A percentile compares a stretch with the other conserved stretches of the same genome.
Evolutionary conservation across 257 asterid genomes (phyloP).

Genomic region (Solanum appendiculatum): DNA sequence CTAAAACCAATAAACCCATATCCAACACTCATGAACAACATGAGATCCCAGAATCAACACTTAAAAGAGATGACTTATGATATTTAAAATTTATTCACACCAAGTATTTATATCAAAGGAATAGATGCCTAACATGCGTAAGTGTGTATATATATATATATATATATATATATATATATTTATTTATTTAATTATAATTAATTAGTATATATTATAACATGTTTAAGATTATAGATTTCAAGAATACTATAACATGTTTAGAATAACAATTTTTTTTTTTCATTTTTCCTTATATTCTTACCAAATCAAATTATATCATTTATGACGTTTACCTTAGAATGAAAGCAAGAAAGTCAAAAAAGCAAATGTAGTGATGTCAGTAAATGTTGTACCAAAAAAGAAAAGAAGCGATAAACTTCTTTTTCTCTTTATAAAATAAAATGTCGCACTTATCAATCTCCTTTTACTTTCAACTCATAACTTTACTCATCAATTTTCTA

Average conservation of each 20-base stretch:
- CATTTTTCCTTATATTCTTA: not conserved
- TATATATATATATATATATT: too few relatives aligned
- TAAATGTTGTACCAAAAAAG: conserved; percentile 1
- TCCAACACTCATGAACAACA: not conserved
- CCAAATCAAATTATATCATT: not conserved
- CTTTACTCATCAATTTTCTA: not conserved
- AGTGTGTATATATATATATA: not conserved
- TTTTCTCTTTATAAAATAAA: not conserved
- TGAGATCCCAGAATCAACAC: not conserved
- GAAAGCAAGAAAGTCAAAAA: not conserved
- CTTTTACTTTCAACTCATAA: not conserved
- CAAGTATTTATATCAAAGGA: too few relatives aligned
- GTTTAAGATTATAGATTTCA: not conserved
- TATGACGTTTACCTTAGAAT: not conserved
- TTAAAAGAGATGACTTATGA: not conserved
- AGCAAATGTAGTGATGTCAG: not conserved
- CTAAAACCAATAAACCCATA: too few relatives aligned
- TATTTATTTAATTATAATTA: too few relatives aligned
- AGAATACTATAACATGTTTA: not conserved
- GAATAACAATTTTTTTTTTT: not conserved
- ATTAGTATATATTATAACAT: not conserved
- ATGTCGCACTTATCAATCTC: not conserved
- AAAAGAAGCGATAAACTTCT: not conserved
- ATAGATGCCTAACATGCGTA: too few relatives aligned
- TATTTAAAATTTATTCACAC: too few relatives aligned